phyloP scores from a whole-genome alignment of 2,329 filamentous ascomycete genomes.

The Eutypella sp. region DNA sequence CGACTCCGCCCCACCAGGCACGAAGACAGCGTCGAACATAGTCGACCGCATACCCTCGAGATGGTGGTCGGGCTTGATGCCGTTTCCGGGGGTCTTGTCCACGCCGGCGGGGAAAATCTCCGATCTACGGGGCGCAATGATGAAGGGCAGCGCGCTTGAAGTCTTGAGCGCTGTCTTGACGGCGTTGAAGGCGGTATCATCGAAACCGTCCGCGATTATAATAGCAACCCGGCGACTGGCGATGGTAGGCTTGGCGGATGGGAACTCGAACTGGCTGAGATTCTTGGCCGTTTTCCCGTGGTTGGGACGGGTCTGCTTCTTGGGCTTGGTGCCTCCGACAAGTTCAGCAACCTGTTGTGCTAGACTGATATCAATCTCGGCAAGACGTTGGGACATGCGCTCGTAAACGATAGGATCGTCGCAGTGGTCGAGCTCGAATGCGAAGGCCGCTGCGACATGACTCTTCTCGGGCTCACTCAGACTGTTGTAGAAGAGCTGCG shows the following conservation, averaged over 20 bases:
- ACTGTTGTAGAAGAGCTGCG: conserved; percentile 80
- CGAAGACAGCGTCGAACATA: conserved; percentile 74
- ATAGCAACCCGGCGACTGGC: conserved; percentile 68
- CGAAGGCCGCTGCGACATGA: conserved; percentile 56
- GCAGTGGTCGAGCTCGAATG: conserved; percentile 75
- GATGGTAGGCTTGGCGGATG: conserved; percentile 60
- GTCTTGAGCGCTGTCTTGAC: conserved; percentile 60
- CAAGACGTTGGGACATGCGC: conserved; percentile 60
- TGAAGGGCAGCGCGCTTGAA: conserved; percentile 62
- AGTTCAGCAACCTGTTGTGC: conserved; percentile 65
- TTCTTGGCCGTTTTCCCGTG: conserved; percentile 63
- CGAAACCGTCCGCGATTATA: conserved; percentile 73
- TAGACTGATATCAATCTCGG: conserved; percentile 67
- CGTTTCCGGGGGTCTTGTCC: conserved; percentile 45
- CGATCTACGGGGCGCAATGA: conserved; percentile 65
- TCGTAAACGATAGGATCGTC: conserved; percentile 74
- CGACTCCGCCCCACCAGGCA: conserved; percentile 66
- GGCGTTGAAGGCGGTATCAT: conserved; percentile 58
- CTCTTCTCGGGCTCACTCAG: conserved; percentile 60
- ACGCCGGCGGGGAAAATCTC: conserved; percentile 59
- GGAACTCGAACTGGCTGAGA: conserved; percentile 65
- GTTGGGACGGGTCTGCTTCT: conserved; percentile 50
- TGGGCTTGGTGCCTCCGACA: conserved; percentile 59
- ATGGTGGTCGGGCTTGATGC: conserved; percentile 67
- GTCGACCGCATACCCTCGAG: conserved; percentile 75